Evolutionary conservation across 2,329 filamentous ascomycete species (phyloP), one percentile per base, ranked within the genome.

Genomic region (Ramularia collo-cygni): DNA sequence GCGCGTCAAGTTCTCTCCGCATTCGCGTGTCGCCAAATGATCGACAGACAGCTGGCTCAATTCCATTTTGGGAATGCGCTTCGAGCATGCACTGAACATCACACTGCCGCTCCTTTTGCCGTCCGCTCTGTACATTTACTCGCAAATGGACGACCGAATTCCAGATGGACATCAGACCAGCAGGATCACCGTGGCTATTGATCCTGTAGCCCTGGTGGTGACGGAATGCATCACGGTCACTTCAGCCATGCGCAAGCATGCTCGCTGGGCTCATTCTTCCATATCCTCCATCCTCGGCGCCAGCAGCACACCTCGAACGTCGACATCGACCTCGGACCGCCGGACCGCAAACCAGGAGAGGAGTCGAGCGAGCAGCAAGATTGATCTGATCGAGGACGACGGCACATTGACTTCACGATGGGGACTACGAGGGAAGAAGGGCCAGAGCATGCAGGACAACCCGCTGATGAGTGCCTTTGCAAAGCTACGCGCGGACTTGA

Each of bases 201-300:
- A 63, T 44, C 60, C 60, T 4, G 58, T 62, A 24, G 58, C 60
- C 35, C 72, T 98, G 55, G 88, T 98, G 51, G 95, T 94, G 48
- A 95, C 90, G 65, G 92, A 98, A 80, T 98, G 92, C 65, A 96
- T 96, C 61, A 90, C 89, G 32, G 90, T 98, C 67, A 96, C 92
- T 10, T 95, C 90, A 47, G 88, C 89, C 46, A 95, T 98, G 76
- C 89, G 94, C 59, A 98, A 98, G 69, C 83, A 95, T 76, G 85
- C 88, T 50, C 84, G 92, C 51, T 96, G 90, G 74, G 87, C 88
- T 34, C 89, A 96, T 63, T 95, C 89, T 9, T 95, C 89, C 4
- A 92, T 98, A 31, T 88, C 92, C 27, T 90, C 90, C 38, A 98
- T 98, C 46, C 74, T 98, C 21, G 92, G 92, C 34, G 43, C 45